Base-by-base conservation (phyloP, 1,139 yeast genomes). In the Hemisphaericaspora xylofermentans region DNA sequence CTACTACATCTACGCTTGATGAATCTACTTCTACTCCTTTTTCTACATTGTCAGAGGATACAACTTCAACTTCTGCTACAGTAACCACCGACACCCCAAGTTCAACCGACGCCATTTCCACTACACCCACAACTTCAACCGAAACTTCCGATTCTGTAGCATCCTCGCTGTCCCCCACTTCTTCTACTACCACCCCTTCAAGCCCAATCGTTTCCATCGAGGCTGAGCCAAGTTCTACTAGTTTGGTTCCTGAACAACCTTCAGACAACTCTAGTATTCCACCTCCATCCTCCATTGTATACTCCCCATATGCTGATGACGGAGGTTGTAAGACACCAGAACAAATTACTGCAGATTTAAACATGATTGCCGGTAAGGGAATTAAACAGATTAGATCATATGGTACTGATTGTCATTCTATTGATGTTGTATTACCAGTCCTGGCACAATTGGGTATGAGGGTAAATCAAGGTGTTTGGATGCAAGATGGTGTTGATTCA, bases 381-480 rank as follows among this genome's bases (percentile, higher is more conserved):
- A 82, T 88, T 51, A 59, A 65, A 28, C 73, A 74, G 39, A 65
- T 89, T 43, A 80, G 97, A 68, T 63, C 87, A 40, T 89, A 89
- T 58, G 95, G 95, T 52, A 83, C 88, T 42, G 96, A 89, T 60
- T 89, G 97, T 68, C 71, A 78, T 57, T 78, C 87, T 19, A 64
- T 86, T 46, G 58, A 73, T 25, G 80, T 84, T 2, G 80, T 88
- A 31, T 74, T 82, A 52, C 87, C 93, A 37, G 76, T 73, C 38
- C 77, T 84, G 47, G 55, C 59, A n/a, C 44, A 63, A 10, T 65
- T 84, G 39, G 96, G 95, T 2, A 61, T 89, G 40, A 78, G 67
- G 36, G 80, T 89, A 39, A 84, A 86, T 61, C 96, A 88, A 70
- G 96, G 97, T 33, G 76, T 89, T 63, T 89, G 94, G 93, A 82